Conservation (phyloP, 2,329 filamentous ascomycete genomes). For the Microcera coccophila region DNA sequence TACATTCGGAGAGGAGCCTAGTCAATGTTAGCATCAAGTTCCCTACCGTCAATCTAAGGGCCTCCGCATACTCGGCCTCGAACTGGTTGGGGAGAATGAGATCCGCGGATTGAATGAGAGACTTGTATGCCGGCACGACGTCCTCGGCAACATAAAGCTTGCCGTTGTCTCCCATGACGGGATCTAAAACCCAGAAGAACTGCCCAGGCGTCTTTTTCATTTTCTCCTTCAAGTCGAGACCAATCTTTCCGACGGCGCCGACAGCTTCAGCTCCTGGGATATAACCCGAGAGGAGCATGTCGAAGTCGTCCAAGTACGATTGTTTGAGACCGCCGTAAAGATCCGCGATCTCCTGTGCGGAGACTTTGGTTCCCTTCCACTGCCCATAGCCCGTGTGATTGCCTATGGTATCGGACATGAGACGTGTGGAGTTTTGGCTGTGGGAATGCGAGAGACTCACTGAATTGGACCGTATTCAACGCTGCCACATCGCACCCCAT, state of each 20-base stretch:
- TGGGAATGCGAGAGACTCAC: constrained; percentile 48
- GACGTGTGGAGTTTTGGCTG: not conserved
- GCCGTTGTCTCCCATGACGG: constrained; percentile 97
- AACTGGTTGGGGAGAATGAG: constrained; percentile 95
- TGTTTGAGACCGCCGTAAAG: constrained; percentile 81
- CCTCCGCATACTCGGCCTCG: constrained; percentile 74
- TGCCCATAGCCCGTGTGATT: constrained; percentile 94
- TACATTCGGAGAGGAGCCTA: constrained; percentile 79
- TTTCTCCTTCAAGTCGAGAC: constrained; percentile 69
- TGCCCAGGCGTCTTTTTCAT: constrained; percentile 60
- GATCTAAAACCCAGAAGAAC: constrained; percentile 97
- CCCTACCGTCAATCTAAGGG: not conserved
- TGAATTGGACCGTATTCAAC: constrained; percentile 96
- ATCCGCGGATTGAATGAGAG: constrained; percentile 75
- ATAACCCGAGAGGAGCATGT: constrained; percentile 93
- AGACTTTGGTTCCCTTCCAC: constrained; percentile 78
- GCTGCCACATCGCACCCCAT: constrained; percentile 91
- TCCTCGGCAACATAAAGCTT: constrained; percentile 86
- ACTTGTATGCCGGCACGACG: constrained; percentile 86
- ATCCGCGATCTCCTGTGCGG: constrained; percentile 76
- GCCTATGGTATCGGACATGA: constrained; percentile 49
- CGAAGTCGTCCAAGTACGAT: constrained; percentile 81
- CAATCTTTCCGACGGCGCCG: constrained; percentile 79
- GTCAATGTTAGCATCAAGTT: not conserved
- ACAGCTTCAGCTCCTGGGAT: constrained; percentile 84